Percentiles rank a stretch among this genome's conserved stretches.
These are phyloP conservation scores for Pseudogymnoascus sp. DNA, from an alignment of 2,329 filamentous ascomycete species.

Conservation along the genomic window DNA sequence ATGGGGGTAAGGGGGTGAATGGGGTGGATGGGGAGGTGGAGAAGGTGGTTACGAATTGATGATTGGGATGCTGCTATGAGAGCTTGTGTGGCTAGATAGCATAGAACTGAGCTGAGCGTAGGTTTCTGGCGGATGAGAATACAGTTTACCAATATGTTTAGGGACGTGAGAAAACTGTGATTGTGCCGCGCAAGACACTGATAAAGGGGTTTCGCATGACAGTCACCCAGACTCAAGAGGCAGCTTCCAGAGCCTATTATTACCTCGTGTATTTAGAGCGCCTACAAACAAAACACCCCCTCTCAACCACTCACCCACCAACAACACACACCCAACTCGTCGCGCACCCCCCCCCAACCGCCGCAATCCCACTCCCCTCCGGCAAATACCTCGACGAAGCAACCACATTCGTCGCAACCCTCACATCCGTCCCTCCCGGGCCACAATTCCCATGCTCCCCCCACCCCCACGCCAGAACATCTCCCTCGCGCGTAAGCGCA, in stretches of 20 bases:
- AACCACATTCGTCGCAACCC: constrained; percentile 62
- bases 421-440: constrained; percentile 58
- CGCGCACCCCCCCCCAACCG: constrained; percentile 78
- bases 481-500: constrained; percentile 56
- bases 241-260: not conserved
- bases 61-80: not conserved
- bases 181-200: not conserved
- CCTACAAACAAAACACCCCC: not conserved
- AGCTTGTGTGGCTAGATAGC: not conserved
- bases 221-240: not conserved
- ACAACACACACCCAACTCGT: constrained; percentile 69
- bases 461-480: constrained; percentile 87
- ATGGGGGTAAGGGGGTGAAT: not conserved
- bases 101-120: not conserved
- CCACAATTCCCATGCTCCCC: constrained; percentile 97
- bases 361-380: constrained; percentile 44
- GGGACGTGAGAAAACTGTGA: not conserved
- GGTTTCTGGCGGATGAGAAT: not conserved
- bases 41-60: not conserved
- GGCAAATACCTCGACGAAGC: constrained; percentile 49
- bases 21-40: not conserved
- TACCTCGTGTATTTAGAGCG: not conserved
- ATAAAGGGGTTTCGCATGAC: not conserved
- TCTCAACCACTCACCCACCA: not conserved
- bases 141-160: not conserved